Evolutionary conservation across 2,329 filamentous ascomycete species (phyloP).

Genomic region (Tolypocladium cylindrosporum): DNA sequence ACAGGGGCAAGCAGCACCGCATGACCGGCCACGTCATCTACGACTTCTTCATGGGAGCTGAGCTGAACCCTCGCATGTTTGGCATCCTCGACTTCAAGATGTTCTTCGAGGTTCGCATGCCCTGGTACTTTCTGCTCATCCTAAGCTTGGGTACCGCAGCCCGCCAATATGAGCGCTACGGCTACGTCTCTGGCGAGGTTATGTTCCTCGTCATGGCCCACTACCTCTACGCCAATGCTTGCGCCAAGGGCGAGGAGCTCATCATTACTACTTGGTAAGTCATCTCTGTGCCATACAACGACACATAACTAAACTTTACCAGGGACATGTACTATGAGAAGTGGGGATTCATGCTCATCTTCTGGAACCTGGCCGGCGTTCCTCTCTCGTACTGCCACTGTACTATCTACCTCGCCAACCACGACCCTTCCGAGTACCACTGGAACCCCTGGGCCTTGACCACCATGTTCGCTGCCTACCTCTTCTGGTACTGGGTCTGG

Average conservation of each 20-base stretch:
- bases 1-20: conserved; percentile 74
- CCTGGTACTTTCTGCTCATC: conserved; percentile 84
- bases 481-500: conserved; percentile 85
- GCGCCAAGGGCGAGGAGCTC: conserved; percentile 83
- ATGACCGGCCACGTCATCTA: conserved; percentile 85
- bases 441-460: conserved; percentile 63
- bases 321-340: conserved; percentile 95
- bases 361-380: conserved; percentile 92
- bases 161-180: conserved; percentile 75
- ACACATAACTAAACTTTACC: neutral
- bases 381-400: conserved; percentile 90
- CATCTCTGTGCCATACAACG: too few species aligned
- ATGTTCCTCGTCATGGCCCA: conserved; percentile 79
- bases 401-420: conserved; percentile 80
- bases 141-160: conserved; percentile 66
- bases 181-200: conserved; percentile 79
- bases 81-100: conserved; percentile 84
- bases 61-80: conserved; percentile 78
- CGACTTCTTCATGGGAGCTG: conserved; percentile 86
- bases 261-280: conserved; percentile 69
- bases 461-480: conserved; percentile 58
- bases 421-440: conserved; percentile 64
- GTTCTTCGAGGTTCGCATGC: conserved; percentile 89
- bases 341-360: conserved; percentile 95
- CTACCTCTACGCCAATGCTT: conserved; percentile 86